Base-by-base conservation (phyloP, 108 stramenopile species). In the Fistulifera solaris region DNA sequence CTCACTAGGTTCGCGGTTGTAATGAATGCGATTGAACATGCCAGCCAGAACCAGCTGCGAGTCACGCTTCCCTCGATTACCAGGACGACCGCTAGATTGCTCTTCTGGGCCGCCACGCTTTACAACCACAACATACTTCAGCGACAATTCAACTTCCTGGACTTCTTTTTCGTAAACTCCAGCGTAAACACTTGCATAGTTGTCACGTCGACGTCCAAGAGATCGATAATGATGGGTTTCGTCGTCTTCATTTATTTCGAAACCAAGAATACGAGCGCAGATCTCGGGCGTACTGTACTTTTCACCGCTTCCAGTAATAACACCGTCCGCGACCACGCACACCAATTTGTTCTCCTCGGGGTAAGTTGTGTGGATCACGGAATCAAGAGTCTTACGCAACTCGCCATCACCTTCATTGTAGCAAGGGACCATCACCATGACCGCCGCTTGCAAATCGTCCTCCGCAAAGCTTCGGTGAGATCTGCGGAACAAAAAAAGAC, bases 401-500 rank as follows among this genome's bases (percentile, higher is more conserved):
- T 77, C 76, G 27, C 58, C 22, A 21, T 69, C 76, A 17, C 72
- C 72, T 61, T 77, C 76, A 18, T 77, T 77, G 53, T 77, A 77
- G 18, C 76, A 77, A 0, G 76, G 76, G n/a, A 77, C 76, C 72
- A 77, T 70, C 39, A 77, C 48, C 41, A 77, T 73, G 58, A 77
- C 76, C 23, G 70, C 63, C 39, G 67, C 65, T 39, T 66, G 60
- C 15, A 57, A 54, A 27, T 77, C 76, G 38, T 58, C 67, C 0
- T 56, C 71, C 13, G 68, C 38, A 42, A 62, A 77, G 11, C 58
- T 60, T 31, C 21, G 3, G 45, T 46, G 45, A n/a, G n/a, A n/a
- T n/a, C n/a, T n/a, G n/a, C n/a, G n/a, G n/a, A n/a, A n/a, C n/a
- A n/a, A n/a, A n/a, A n/a, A n/a, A n/a, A n/a, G n/a, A n/a, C n/a